Conservation (phyloP, 257 asterid species). For the Thymus mandschuricus region DNA sequence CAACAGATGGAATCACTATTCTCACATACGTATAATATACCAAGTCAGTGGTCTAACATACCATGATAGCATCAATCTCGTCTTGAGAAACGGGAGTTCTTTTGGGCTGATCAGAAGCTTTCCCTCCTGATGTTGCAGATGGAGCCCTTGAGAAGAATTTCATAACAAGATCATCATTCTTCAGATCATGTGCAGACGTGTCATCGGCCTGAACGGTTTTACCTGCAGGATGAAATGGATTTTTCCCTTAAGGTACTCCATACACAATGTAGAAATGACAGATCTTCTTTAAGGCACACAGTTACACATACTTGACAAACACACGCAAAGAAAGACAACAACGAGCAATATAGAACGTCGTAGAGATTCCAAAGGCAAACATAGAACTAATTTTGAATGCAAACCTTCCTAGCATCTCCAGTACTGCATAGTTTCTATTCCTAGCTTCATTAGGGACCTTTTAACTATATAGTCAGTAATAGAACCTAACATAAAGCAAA, state of each 20-base stretch:
- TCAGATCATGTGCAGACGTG: slow-evolving; percentile 39
- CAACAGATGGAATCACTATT: neutral
- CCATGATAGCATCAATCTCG: slow-evolving; percentile 91
- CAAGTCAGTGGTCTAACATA: slow-evolving; percentile 36
- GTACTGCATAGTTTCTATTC: slow-evolving; percentile 2
- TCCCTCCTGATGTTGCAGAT: slow-evolving; percentile 66
- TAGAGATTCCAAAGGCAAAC: neutral
- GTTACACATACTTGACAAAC: slow-evolving; percentile 9
- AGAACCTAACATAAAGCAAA: neutral
- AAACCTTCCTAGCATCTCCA: slow-evolving; percentile 7
- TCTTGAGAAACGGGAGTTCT: slow-evolving; percentile 83
- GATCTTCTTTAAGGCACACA: neutral
- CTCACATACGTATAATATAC: slow-evolving; percentile 7
- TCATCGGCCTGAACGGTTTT: slow-evolving; percentile 49
- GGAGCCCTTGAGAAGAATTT: slow-evolving; percentile 61
- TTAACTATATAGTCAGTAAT: neutral
- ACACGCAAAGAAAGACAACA: slow-evolving; percentile 2
- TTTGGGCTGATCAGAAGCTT: slow-evolving; percentile 96
- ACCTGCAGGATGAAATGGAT: slow-evolving; percentile 46
- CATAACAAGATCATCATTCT: slow-evolving; percentile 47
- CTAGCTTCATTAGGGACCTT: slow-evolving; percentile 1
- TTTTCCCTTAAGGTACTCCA: slow-evolving; percentile 19
- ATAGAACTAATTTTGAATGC: too few species aligned
- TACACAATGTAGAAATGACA: slow-evolving; percentile 8
- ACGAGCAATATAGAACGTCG: slow-evolving; percentile 1